Conservation (phyloP, 1,284 basidiomycete species). For the Cryptococcus depauperatus region DNA sequence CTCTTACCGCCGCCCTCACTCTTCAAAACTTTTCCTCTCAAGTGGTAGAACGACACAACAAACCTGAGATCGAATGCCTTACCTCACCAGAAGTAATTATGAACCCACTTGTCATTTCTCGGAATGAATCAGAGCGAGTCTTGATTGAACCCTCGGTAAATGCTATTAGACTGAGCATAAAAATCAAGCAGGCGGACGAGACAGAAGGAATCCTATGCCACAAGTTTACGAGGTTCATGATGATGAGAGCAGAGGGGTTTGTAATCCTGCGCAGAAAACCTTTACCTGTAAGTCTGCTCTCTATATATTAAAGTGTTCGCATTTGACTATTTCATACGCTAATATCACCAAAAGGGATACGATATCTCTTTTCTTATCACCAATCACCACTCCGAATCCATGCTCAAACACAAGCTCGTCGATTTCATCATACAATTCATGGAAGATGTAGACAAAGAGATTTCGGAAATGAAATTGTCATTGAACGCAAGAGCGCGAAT, state of each 20-base stretch:
- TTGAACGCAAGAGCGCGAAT: slow-evolving; percentile 94
- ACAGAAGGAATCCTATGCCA: slow-evolving; percentile 95
- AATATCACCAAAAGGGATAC: slow-evolving; percentile 59
- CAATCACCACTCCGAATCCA: slow-evolving; percentile 90
- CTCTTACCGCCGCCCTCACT: slow-evolving; percentile 92
- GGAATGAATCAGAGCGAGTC: slow-evolving; percentile 94
- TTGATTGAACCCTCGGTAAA: slow-evolving; percentile 96
- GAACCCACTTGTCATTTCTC: slow-evolving; percentile 83
- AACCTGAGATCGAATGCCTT: slow-evolving; percentile 80
- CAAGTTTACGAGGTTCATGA: slow-evolving; percentile 99
- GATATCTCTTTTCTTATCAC: slow-evolving; percentile 99
- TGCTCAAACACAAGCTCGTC: slow-evolving; percentile 99
- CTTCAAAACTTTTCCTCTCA: slow-evolving; percentile 97
- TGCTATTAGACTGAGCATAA: slow-evolving; percentile 90
- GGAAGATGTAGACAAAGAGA: slow-evolving; percentile 76
- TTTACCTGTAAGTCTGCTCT: slow-evolving; percentile 57
- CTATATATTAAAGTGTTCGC: neutral
- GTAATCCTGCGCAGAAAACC: slow-evolving; percentile 92
- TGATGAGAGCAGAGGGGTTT: slow-evolving; percentile 95
- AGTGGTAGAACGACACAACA: slow-evolving; percentile 94
- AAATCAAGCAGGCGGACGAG: slow-evolving; percentile 99
- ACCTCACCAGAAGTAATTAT: slow-evolving; percentile 89
- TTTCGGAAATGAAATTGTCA: slow-evolving; percentile 56
- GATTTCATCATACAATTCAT: slow-evolving; percentile 99
- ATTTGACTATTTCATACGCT: too few relatives aligned